These are phyloP conservation scores for Mitragyna speciosa DNA, from an alignment of 257 asterid genomes.

Conservation along the genomic window DNA sequence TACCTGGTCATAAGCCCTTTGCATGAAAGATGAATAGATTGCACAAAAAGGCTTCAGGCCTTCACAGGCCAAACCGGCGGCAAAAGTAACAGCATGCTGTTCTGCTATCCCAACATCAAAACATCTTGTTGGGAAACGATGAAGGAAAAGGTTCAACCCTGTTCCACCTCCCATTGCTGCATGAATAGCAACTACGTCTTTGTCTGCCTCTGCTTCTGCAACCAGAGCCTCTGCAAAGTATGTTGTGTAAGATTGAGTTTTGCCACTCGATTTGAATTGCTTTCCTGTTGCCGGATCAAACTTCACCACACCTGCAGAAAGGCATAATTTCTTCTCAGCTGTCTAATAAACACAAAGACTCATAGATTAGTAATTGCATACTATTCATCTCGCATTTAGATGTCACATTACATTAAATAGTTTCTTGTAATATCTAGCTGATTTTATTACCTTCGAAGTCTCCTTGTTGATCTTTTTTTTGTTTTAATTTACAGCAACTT, in stretches of 20 bases:
- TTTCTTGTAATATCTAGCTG: neutral
- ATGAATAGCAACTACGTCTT: slow-evolving; percentile 81
- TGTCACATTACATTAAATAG: too few relatives aligned
- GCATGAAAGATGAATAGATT: slow-evolving; percentile 88
- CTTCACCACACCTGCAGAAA: slow-evolving; percentile 70
- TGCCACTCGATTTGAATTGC: slow-evolving; percentile 72
- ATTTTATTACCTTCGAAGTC: neutral
- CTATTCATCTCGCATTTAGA: too few relatives aligned
- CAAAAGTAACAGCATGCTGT: slow-evolving; percentile 97
- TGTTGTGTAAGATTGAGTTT: slow-evolving; percentile 83
- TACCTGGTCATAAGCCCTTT: slow-evolving; percentile 95
- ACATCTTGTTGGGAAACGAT: slow-evolving; percentile 78
- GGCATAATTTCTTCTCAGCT: neutral
- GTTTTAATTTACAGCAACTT: neutral
- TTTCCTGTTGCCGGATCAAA: slow-evolving; percentile 96
- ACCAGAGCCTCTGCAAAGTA: slow-evolving; percentile 93
- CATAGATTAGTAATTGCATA: too few relatives aligned
- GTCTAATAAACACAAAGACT: neutral
- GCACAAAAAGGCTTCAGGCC: slow-evolving; percentile 92
- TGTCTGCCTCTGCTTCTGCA: slow-evolving; percentile 89
- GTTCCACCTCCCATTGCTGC: slow-evolving; percentile 99
- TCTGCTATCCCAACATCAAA: slow-evolving; percentile 97
- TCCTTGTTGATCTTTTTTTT: neutral
- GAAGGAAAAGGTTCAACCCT: slow-evolving; percentile 82
- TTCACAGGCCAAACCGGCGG: slow-evolving; percentile 97